Conservation (phyloP, 139 green algal genomes). For the Asterochloris sp. region DNA sequence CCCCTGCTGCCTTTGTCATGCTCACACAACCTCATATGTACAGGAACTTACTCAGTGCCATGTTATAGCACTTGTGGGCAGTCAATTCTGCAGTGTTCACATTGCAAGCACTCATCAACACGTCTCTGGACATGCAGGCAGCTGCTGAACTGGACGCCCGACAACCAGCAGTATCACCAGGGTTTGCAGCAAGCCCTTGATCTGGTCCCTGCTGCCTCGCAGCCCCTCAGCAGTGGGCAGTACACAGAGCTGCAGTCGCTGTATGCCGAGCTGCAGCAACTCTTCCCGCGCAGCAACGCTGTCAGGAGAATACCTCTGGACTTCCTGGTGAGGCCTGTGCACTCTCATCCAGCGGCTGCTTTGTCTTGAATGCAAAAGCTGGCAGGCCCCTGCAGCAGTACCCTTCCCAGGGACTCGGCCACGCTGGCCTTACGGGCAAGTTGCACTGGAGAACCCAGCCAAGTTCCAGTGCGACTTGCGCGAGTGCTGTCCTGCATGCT, state of each 20-base stretch:
- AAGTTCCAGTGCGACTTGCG: too few species aligned
- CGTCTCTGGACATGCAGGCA: conserved; percentile 13
- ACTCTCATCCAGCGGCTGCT: not conserved
- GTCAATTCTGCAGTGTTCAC: too few species aligned
- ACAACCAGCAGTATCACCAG: conserved; percentile 78
- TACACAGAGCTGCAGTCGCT: conserved; percentile 46
- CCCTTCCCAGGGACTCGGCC: too few species aligned
- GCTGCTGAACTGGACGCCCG: conserved; percentile 72
- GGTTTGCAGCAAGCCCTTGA: conserved; percentile 56
- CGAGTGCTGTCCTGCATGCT: too few species aligned
- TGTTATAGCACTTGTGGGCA: not conserved
- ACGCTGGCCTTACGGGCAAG: too few species aligned
- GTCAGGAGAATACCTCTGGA: conserved; percentile 83
- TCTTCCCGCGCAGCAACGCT: conserved; percentile 60
- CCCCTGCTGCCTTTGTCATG: not conserved
- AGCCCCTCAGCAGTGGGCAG: conserved; percentile 36
- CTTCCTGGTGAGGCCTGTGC: conserved; percentile 54
- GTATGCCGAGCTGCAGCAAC: conserved; percentile 70
- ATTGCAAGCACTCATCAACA: not conserved
- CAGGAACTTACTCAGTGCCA: not conserved
- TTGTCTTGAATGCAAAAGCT: not conserved
- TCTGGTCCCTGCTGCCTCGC: conserved; percentile 25
- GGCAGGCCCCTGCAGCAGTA: too few species aligned
- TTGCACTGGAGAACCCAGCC: too few species aligned
- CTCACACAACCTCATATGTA: not conserved